A percentile compares a stretch with the other conserved stretches of the same genome.
phyloP scores from a whole-genome alignment of 208 protist genomes.

The Leishmania gerbilli region DNA sequence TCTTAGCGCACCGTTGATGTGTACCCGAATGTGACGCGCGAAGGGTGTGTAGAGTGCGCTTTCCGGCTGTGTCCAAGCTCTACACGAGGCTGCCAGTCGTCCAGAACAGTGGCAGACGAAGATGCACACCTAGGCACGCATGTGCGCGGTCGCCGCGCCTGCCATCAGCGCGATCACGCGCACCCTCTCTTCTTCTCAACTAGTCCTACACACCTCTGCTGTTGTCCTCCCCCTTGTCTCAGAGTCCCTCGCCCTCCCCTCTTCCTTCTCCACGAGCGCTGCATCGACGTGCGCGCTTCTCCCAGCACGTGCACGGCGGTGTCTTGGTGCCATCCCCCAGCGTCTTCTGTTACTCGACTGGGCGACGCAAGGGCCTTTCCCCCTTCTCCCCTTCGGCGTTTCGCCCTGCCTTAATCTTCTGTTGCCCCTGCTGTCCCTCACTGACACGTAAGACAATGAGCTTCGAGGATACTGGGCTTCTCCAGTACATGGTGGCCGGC shows the following conservation, averaged over 20 bases:
- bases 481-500: conserved; percentile 84
- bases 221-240: background rate
- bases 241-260: too few relatives aligned
- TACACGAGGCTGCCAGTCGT: background rate
- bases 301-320: background rate
- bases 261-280: background rate
- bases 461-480: conserved; percentile 39
- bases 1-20: background rate
- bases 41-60: background rate
- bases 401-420: background rate
- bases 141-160: background rate
- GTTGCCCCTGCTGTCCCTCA: background rate
- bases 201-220: background rate
- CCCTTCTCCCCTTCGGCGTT: background rate
- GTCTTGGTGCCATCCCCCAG: background rate
- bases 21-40: background rate
- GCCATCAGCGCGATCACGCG: background rate
- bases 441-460: background rate
- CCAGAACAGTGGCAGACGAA: background rate
- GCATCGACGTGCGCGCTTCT: background rate
- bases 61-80: background rate
- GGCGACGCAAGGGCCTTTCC: background rate
- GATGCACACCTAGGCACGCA: background rate
- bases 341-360: background rate
- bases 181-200: background rate